Base-by-base conservation (phyloP, 2,329 filamentous ascomycete genomes). In the Nemania diffusa region DNA sequence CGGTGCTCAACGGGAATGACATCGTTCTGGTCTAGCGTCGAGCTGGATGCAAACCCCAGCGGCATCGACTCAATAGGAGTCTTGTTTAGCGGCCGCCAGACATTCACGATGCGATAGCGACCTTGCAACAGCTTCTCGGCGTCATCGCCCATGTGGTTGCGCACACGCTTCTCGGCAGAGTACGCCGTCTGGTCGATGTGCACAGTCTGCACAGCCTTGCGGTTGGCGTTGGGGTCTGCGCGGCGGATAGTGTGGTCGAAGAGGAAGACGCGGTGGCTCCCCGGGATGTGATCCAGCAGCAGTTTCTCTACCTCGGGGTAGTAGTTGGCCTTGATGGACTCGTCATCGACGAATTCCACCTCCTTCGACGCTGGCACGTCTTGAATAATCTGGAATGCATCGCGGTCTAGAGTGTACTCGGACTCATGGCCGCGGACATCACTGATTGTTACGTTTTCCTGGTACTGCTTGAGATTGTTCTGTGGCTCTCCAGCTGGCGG, bases 211-310 rank as follows among this genome's bases (percentile, higher is more conserved):
- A 97, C 93, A 1, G 94, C 93, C 1, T 81, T 83, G 55, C 93
- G 87, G n/a, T 79, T 78, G 0, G 91, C 86, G 60, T 82, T 79
- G 0, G 88, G 85, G 1, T 79, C 77, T 11, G 87, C 83, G 48
- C 91, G 87, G n/a, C 94, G 91, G 78, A 97, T 88, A 7, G 93
- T 97, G 82, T 97, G 92, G 83, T 97, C 93, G 80, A 97, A 97
- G 76, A 97, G 82, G 72, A 92, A 82, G 32, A 97, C 83, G 4
- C 85, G 84, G 64, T 87, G 84, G 27, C 87, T 85, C 60, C 91
- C 92, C 0, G 90, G 89, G 17, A 97, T 83, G 64, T 88, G 79
- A 15, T 87, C 81, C 2, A 94, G 81, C 0, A 97, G 82, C 27
- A 97, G 81, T 56, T 85, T 78, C 80, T 94, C 91, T 8, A 97